Evolutionary conservation across 2,329 filamentous ascomycete species (phyloP).

Genomic region (Diaporthe sp.): DNA sequence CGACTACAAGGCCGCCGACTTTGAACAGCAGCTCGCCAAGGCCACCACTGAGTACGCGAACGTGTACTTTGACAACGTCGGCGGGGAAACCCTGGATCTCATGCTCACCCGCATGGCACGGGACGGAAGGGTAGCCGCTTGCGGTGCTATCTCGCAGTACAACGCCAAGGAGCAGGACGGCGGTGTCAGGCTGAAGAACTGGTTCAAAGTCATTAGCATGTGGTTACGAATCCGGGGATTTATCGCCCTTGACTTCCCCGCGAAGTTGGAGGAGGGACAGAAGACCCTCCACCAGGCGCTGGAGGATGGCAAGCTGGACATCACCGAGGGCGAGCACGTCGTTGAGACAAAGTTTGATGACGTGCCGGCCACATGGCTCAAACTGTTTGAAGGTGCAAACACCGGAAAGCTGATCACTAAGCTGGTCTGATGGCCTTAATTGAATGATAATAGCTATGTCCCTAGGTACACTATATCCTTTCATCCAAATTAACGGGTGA

Average conservation of each 20-base stretch:
- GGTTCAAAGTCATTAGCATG: conserved; percentile 23
- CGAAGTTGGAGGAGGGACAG: neutral
- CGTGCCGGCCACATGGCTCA: conserved; percentile 16
- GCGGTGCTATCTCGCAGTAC: conserved; percentile 24
- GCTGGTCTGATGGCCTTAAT: neutral
- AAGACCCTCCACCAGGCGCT: conserved; percentile 13
- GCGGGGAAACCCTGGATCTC: conserved; percentile 17
- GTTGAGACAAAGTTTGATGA: conserved; percentile 19
- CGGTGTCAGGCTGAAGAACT: conserved; percentile 9
- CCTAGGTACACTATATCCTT: no score
- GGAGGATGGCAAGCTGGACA: conserved; percentile 17
- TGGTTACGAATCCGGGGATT: neutral
- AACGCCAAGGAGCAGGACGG: conserved; percentile 1
- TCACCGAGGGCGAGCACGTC: conserved; percentile 12
- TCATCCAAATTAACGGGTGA: no score
- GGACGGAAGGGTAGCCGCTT: conserved; percentile 8
- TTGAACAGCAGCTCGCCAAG: conserved; percentile 60
- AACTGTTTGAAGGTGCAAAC: conserved; percentile 19
- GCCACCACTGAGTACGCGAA: conserved; percentile 66
- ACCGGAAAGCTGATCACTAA: conserved; percentile 24
- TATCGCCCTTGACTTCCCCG: neutral
- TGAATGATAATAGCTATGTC: neutral
- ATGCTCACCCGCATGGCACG: conserved; percentile 16
- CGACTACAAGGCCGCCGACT: conserved; percentile 68
- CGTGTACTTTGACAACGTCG: conserved; percentile 70